phyloP scores from a whole-genome alignment of 768 basidiomycete genomes.

The Boletus tomentosulus region DNA sequence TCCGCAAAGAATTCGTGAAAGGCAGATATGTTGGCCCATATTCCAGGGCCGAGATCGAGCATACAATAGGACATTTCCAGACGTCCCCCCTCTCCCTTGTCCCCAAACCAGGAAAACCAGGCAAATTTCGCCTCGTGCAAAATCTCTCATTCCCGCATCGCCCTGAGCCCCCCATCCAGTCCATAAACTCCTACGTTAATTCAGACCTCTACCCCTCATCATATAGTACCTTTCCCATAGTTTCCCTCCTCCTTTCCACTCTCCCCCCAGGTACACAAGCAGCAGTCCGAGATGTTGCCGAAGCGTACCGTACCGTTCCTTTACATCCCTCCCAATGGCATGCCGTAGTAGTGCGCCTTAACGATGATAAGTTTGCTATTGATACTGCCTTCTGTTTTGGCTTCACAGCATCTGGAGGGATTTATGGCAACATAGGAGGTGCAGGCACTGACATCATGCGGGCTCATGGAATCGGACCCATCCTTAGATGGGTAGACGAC shows the following conservation, averaged over 20 bases:
- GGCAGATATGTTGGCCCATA: no score
- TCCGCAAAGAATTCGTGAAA: no score
- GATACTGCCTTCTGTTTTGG: slow-evolving; percentile 30
- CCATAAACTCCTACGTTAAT: background rate
- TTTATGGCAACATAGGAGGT: slow-evolving; percentile 1
- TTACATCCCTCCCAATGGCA: background rate
- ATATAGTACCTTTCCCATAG: no score
- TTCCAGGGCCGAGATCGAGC: no score
- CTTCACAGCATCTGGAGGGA: slow-evolving; percentile 6
- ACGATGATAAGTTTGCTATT: background rate
- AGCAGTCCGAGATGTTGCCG: background rate
- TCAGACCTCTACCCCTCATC: background rate
- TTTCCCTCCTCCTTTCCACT: no score
- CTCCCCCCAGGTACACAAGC: no score
- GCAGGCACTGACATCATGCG: slow-evolving; percentile 16
- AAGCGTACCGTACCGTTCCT: background rate
- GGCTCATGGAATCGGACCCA: background rate
- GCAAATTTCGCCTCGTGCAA: background rate
- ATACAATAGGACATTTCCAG: no score
- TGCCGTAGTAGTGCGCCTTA: background rate
- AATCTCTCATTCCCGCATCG: background rate
- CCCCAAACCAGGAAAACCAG: background rate
- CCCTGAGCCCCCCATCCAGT: no score
- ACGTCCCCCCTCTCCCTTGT: background rate
- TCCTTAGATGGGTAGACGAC: background rate